phyloP scores from a whole-genome alignment of 345 rosid species.

The Heritiera fomes region DNA sequence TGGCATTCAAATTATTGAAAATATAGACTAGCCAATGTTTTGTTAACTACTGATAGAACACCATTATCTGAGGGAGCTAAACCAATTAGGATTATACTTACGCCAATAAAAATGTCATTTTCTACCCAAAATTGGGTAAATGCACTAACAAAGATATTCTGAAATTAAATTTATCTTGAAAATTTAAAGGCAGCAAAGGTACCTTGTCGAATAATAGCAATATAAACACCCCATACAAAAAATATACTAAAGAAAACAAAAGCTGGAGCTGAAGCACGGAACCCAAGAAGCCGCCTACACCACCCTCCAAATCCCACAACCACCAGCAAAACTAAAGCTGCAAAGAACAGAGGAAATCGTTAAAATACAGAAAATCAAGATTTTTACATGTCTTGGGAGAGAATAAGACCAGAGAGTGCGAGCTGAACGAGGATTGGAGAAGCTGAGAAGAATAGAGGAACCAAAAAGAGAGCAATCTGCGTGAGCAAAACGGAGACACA shows the following conservation, averaged over 20 bases:
- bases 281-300: constrained; percentile 48
- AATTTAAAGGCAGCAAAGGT: not conserved
- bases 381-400: not conserved
- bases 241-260: constrained; percentile 45
- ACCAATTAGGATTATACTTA: not conserved
- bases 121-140: not conserved
- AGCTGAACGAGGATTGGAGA: constrained; percentile 43
- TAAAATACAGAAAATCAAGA: not conserved
- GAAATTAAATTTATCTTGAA: not conserved
- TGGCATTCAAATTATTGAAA: not conserved
- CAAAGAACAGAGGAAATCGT: constrained; percentile 1
- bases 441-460: constrained; percentile 49
- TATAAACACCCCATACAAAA: constrained; percentile 52
- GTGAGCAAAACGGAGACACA: constrained; percentile 41
- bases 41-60: not conserved
- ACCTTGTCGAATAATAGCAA: constrained; percentile 48
- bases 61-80: not conserved
- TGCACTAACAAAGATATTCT: not conserved
- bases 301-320: constrained; percentile 44
- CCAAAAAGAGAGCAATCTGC: constrained; percentile 41
- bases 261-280: constrained; percentile 54
- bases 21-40: not conserved
- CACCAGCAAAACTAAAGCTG: constrained; percentile 41
- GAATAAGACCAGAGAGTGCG: constrained; percentile 42
- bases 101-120: not conserved